A percentile compares a stretch with the other conserved stretches of the same genome.
These are phyloP conservation scores for Pseudozyma thailandica DNA, from an alignment of 1,284 basidiomycete species.

Conservation along the genomic window DNA sequence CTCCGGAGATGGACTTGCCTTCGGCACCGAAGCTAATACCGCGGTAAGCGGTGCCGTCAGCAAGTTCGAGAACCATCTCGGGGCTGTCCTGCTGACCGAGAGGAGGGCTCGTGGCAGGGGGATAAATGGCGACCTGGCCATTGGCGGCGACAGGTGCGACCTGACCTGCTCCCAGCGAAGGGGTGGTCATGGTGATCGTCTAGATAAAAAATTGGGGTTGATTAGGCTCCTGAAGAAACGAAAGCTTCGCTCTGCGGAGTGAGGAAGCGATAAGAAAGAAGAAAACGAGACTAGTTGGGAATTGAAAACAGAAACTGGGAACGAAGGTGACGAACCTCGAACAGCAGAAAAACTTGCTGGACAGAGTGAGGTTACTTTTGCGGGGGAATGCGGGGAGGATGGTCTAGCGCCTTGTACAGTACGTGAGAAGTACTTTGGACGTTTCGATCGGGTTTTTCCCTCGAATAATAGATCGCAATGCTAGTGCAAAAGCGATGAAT, in stretches of 20 bases:
- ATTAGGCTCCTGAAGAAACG: neutral
- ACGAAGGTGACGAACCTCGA: conserved; percentile 44
- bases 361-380: conserved; percentile 48
- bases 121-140: conserved; percentile 35
- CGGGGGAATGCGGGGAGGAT: conserved; percentile 10
- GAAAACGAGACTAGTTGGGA: neutral
- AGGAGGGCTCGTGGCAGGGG: conserved; percentile 49
- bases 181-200: conserved; percentile 45
- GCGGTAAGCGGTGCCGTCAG: conserved; percentile 86
- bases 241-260: neutral
- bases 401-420: conserved; percentile 22
- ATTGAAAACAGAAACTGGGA: conserved; percentile 1
- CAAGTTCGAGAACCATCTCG: conserved; percentile 82
- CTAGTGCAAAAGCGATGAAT: conserved; percentile 9
- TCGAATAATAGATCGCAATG: neutral
- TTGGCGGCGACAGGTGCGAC: conserved; percentile 37
- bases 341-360: conserved; percentile 16
- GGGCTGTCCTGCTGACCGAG: conserved; percentile 45
- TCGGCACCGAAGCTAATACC: conserved; percentile 94
- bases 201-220: conserved; percentile 3
- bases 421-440: conserved; percentile 2
- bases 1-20: conserved; percentile 89
- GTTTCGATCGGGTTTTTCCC: neutral
- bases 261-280: neutral
- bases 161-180: conserved; percentile 53